Evolutionary conservation across 1,284 basidiomycete genomes (phyloP).

Genomic region (Cryptococcus sp.): DNA sequence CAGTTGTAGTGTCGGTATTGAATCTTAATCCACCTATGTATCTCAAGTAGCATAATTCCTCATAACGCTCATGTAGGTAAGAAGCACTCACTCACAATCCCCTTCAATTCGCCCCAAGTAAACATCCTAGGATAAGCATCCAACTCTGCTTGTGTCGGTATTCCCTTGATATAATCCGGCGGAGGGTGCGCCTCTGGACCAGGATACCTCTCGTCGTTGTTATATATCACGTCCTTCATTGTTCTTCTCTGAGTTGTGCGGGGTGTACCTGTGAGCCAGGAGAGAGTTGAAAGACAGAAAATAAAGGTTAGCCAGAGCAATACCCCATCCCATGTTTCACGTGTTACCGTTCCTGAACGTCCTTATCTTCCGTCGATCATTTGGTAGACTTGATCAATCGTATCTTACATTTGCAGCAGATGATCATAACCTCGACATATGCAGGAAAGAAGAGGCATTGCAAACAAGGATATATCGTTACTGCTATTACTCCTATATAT

Average conservation of each 20-base stretch:
- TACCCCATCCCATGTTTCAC: no score
- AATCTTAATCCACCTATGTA: no score
- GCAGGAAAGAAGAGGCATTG: neutral
- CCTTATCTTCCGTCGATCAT: neutral
- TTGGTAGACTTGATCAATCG: neutral
- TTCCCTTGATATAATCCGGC: constrained; percentile 26
- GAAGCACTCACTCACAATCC: constrained; percentile 29
- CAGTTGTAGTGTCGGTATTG: no score
- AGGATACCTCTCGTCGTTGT: constrained; percentile 35
- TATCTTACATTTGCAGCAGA: neutral
- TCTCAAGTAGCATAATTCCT: no score
- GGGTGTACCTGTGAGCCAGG: no score
- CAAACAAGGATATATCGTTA: neutral
- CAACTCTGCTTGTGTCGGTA: constrained; percentile 40
- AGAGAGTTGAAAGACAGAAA: no score
- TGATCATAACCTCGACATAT: neutral
- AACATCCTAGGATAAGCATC: constrained; percentile 42
- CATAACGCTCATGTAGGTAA: no score
- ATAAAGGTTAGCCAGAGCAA: no score
- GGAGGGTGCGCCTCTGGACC: constrained; percentile 28
- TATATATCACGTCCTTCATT: constrained; percentile 17
- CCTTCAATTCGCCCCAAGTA: constrained; percentile 45
- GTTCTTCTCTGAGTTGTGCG: neutral
- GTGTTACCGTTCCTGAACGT: no score
- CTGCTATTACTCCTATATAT: neutral